Evolutionary conservation across 108 stramenopile species (phyloP).

Genomic region (Nitzschia palea): DNA sequence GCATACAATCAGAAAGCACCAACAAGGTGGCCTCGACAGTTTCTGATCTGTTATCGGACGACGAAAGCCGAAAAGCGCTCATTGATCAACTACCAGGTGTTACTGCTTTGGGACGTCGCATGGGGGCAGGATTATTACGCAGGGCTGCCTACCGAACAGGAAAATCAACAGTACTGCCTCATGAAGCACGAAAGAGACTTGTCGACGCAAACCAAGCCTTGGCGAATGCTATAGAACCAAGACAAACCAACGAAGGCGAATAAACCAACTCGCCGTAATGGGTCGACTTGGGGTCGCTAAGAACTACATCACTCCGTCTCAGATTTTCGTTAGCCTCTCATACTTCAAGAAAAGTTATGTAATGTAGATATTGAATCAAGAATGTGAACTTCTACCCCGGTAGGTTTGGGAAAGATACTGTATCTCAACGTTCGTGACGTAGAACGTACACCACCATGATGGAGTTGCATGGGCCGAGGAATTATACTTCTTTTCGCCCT

Average conservation of each 20-base stretch:
- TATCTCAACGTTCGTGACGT: no score
- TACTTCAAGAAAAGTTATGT: no score
- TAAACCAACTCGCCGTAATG: neutral
- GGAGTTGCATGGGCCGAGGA: no score
- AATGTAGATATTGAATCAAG: no score
- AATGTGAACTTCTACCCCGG: no score
- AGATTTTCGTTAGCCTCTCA: no score
- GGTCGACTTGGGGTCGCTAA: no score
- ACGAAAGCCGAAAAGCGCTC: constrained; percentile 48
- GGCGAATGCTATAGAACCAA: constrained; percentile 56
- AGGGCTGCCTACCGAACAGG: constrained; percentile 72
- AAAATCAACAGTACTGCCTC: constrained; percentile 49
- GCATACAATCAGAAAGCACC: neutral
- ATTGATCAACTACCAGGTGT: constrained; percentile 61
- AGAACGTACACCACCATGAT: no score
- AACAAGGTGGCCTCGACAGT: constrained; percentile 15
- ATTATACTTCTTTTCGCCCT: no score
- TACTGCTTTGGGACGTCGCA: constrained; percentile 46
- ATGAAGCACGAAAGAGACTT: constrained; percentile 46
- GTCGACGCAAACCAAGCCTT: constrained; percentile 54
- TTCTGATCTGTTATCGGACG: constrained; percentile 34
- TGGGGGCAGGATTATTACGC: constrained; percentile 70
- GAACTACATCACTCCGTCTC: no score
- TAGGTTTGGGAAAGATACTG: no score
- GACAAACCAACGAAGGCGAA: neutral